phyloP scores from a whole-genome alignment of 208 protist genomes.

The Leishmania amazonensis region DNA sequence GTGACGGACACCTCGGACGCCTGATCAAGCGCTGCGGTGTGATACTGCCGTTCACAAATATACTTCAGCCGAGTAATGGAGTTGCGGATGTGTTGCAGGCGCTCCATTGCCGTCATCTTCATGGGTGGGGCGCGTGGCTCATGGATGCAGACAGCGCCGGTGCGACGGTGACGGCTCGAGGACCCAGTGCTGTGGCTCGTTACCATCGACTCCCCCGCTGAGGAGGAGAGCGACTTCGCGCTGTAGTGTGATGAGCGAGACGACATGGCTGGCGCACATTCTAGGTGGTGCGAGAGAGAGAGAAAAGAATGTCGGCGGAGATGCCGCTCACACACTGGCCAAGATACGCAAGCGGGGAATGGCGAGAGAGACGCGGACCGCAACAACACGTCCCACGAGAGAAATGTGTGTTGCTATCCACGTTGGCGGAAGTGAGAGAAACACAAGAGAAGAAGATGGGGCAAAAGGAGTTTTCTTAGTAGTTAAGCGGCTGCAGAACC shows the following conservation, averaged over 20 bases:
- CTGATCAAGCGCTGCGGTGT: slow-evolving; percentile 69
- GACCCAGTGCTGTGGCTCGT: slow-evolving; percentile 54
- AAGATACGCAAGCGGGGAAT: background rate
- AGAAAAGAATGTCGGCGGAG: background rate
- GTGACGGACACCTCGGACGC: slow-evolving; percentile 48
- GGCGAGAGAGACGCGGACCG: background rate
- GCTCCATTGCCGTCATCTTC: slow-evolving; percentile 73
- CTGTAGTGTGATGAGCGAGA: slow-evolving; percentile 61
- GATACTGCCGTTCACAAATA: slow-evolving; percentile 72
- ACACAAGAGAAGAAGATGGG: background rate
- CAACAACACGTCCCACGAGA: background rate
- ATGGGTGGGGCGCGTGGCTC: slow-evolving; percentile 51
- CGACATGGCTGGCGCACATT: slow-evolving; percentile 41
- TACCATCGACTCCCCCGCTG: slow-evolving; percentile 49
- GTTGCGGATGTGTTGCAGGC: slow-evolving; percentile 76
- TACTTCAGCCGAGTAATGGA: slow-evolving; percentile 75
- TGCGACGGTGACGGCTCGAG: slow-evolving; percentile 50
- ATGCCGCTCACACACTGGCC: background rate
- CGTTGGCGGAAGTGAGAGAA: background rate
- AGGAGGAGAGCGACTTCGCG: slow-evolving; percentile 56
- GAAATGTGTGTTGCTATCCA: background rate
- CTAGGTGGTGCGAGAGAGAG: background rate
- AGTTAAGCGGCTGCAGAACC: background rate
- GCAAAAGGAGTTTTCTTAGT: background rate
- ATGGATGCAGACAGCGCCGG: slow-evolving; percentile 21